Conservation (phyloP, 2,329 filamentous ascomycete genomes). For the Metarhizium sp. region DNA sequence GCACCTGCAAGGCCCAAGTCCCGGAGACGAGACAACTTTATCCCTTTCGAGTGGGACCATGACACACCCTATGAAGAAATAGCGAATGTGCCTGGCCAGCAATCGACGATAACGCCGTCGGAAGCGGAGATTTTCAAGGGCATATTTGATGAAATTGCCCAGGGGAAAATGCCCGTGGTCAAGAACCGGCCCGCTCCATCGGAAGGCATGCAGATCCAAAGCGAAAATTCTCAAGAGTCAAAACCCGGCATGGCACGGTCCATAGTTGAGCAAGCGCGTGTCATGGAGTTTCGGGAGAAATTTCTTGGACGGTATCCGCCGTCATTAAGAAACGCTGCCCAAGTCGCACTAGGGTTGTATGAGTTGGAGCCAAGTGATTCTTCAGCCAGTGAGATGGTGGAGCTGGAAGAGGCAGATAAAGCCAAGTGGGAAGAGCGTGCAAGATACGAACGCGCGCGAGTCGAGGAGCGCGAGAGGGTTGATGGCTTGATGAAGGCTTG, state of each 20-base stretch:
- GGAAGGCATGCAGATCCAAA: neutral
- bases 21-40: conserved; percentile 23
- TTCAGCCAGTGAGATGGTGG: conserved; percentile 16
- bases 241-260: conserved; percentile 14
- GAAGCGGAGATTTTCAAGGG: conserved; percentile 51
- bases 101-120: conserved; percentile 46
- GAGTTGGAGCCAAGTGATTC: conserved; percentile 19
- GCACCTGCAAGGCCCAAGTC: conserved; percentile 6
- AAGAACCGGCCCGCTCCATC: conserved; percentile 12
- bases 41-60: conserved; percentile 43
- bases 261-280: conserved; percentile 22
- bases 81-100: conserved; percentile 11
- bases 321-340: conserved; percentile 29
- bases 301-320: conserved; percentile 28
- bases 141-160: conserved; percentile 38
- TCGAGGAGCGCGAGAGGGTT: conserved; percentile 41
- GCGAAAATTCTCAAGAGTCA: neutral
- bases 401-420: conserved; percentile 21
- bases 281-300: conserved; percentile 22
- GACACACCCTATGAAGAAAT: conserved; percentile 11
- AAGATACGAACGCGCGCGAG: conserved; percentile 26
- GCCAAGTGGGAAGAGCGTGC: conserved; percentile 24
- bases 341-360: conserved; percentile 29
- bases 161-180: conserved; percentile 22
- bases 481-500: conserved; percentile 44